phyloP scores from a whole-genome alignment of 1,139 yeast species.

The Suhomyces guaymorum region DNA sequence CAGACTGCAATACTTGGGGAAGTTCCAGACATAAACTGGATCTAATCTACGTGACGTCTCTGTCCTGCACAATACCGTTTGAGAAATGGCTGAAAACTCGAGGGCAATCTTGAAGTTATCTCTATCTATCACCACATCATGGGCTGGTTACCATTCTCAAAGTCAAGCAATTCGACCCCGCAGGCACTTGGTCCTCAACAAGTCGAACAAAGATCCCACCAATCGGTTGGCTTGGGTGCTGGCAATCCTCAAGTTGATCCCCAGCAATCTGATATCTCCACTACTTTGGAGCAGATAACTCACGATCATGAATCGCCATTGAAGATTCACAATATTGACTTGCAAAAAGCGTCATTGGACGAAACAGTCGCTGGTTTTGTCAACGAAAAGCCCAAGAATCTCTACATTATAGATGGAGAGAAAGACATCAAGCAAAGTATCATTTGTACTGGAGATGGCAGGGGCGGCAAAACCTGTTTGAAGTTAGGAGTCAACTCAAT shows the following conservation, averaged over 20 bases:
- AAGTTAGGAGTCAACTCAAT: slow-evolving; percentile 40
- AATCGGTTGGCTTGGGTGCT: slow-evolving; percentile 24
- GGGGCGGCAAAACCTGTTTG: slow-evolving; percentile 50
- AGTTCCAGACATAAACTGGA: no score
- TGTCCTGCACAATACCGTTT: slow-evolving; percentile 1
- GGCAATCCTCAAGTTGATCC: slow-evolving; percentile 1
- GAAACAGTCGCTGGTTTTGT: slow-evolving; percentile 24
- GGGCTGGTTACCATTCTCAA: slow-evolving; percentile 30
- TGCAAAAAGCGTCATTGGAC: slow-evolving; percentile 9
- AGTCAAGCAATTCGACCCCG: slow-evolving; percentile 1
- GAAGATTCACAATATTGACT: slow-evolving; percentile 15
- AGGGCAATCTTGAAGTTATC: no score
- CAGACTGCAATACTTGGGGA: no score
- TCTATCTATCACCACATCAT: slow-evolving; percentile 15
- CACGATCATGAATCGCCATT: slow-evolving; percentile 18
- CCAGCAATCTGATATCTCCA: slow-evolving; percentile 30
- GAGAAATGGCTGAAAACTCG: not conserved
- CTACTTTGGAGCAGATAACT: slow-evolving; percentile 39
- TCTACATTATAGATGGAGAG: slow-evolving; percentile 49
- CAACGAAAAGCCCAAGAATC: slow-evolving; percentile 29
- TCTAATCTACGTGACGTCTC: no score
- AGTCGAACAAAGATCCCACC: slow-evolving; percentile 41
- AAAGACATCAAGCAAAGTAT: slow-evolving; percentile 40
- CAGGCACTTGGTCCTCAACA: slow-evolving; percentile 18
- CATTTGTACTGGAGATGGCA: slow-evolving; percentile 42